Evolutionary conservation across 768 basidiomycete genomes (phyloP), one percentile per base, ranked within the genome.

Genomic region (Floccularia luteovirens): DNA sequence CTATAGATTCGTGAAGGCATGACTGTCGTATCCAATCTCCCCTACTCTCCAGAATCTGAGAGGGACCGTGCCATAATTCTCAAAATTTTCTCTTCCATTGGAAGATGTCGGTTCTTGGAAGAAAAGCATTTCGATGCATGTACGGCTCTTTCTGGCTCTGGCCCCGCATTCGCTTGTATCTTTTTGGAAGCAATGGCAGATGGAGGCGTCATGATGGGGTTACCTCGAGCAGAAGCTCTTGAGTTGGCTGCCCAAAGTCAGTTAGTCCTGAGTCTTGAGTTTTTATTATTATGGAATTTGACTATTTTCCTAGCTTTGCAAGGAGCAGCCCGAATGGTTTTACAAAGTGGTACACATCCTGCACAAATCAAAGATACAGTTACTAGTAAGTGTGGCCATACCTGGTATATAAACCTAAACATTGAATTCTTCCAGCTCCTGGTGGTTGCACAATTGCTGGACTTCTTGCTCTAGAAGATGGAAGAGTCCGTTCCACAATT

Each of bases 191-290:
- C 96, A 0, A 96, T 99, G 92, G 85, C 91, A 1, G 96, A 98
- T 58, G 96, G 96, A 20, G 96, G 92, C 31, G 96, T 98, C 33
- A 98, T 99, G 94, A 98, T 98, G 96, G 96, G 96, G 22, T 64
- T 99, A 38, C 96, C 96, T 2, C 71, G 96, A 45, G 77, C 80
- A 1, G 96, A 97, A 60, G 92, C 96, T 3, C 63, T 98, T 31
- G 96, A 99, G 57, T 65, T 99, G 38, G 94, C 96, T 36, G 80
- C 94, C 32, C 96, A 99, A 63, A 91, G 94, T 96, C 55, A 52
- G 79, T 63, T 24, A 23, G 1, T 39, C 21, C 36, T 12, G 22
- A 8, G 14, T 6, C 11, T 36, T 31, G 23, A 17, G 6, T 17
- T 32, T 38, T 16, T 21, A 21, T 1, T n/a, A 17, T 16, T 7